Evolutionary conservation across 2,329 filamentous ascomycete genomes (phyloP).

Genomic region (Colletotrichum sp.): DNA sequence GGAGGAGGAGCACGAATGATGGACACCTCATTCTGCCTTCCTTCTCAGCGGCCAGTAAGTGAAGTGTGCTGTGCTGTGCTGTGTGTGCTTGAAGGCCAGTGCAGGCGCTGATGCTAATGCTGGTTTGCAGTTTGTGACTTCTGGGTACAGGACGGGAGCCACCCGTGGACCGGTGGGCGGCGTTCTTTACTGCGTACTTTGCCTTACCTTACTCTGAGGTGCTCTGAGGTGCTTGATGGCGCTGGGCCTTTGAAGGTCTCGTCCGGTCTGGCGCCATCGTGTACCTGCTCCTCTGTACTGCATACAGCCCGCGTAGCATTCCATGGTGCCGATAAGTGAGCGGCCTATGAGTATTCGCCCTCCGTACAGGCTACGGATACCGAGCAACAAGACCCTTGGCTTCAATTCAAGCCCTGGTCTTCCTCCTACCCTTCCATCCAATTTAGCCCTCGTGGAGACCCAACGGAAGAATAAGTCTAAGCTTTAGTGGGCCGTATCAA

Average conservation of each 20-base stretch:
- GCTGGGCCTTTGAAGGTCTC: background rate
- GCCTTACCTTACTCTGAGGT: background rate
- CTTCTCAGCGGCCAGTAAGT: background rate
- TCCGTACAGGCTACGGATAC: background rate
- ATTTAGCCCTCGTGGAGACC: slow-evolving; percentile 11
- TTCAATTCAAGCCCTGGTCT: background rate
- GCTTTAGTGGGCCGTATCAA: slow-evolving; percentile 10
- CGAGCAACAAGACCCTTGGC: background rate
- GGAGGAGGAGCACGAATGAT: background rate
- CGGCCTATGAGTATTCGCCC: background rate
- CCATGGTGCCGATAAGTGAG: background rate
- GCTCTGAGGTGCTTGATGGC: background rate
- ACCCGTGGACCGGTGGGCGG: background rate
- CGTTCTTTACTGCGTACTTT: background rate
- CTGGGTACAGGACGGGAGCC: background rate
- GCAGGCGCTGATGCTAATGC: background rate
- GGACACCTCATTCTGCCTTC: background rate
- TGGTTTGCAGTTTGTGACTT: background rate
- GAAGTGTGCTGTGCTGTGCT: background rate
- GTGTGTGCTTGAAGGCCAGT: background rate
- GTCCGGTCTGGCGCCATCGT: background rate
- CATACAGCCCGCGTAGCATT: background rate
- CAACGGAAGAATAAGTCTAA: slow-evolving; percentile 1
- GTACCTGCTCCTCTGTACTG: background rate
- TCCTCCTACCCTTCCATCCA: background rate